Percentiles rank a stretch among this genome's conserved stretches.
phyloP scores from a whole-genome alignment of 352 stramenopile species.

The Elongisporangium anandrum region DNA sequence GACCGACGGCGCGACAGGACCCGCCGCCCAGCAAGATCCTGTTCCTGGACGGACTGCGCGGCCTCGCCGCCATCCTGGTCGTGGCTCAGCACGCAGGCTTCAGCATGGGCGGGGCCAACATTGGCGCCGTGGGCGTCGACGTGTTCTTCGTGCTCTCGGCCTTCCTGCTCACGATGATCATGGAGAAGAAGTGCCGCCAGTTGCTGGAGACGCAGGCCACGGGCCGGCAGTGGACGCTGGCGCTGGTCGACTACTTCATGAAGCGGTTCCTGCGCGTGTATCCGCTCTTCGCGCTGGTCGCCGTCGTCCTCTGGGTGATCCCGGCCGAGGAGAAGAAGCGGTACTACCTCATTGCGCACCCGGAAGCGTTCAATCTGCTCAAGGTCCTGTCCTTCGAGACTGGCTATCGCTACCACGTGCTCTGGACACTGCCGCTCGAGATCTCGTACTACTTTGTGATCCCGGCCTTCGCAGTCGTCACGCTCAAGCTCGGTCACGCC shows the following conservation, averaged over 20 bases:
- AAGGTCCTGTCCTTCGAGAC: slow-evolving; percentile 33
- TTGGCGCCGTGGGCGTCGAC: slow-evolving; percentile 28
- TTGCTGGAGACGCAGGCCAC: slow-evolving; percentile 15
- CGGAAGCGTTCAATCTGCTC: slow-evolving; percentile 19
- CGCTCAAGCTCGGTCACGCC: slow-evolving; percentile 9
- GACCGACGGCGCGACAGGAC: no score
- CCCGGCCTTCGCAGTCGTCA: slow-evolving; percentile 21
- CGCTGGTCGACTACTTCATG: slow-evolving; percentile 14
- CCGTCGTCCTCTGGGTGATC: slow-evolving; percentile 23
- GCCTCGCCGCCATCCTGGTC: slow-evolving; percentile 31
- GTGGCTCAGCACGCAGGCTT: slow-evolving; percentile 19
- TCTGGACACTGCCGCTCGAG: slow-evolving; percentile 49
- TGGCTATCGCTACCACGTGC: slow-evolving; percentile 30
- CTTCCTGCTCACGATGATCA: slow-evolving; percentile 35
- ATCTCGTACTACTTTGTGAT: slow-evolving; percentile 41
- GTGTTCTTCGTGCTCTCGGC: slow-evolving; percentile 44
- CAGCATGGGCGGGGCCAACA: slow-evolving; percentile 20
- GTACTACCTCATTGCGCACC: slow-evolving; percentile 20
- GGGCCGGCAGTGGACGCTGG: slow-evolving; percentile 6
- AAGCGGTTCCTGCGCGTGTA: slow-evolving; percentile 30
- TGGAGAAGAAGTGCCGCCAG: slow-evolving; percentile 26
- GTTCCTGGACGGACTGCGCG: slow-evolving; percentile 36
- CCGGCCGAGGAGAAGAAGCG: slow-evolving; percentile 18
- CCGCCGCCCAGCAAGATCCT: slow-evolving; percentile 19
- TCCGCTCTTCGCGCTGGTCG: slow-evolving; percentile 20